These are phyloP conservation scores for Melastoma candidum DNA, from an alignment of 441 rosid genomes.

Conservation along the genomic window DNA sequence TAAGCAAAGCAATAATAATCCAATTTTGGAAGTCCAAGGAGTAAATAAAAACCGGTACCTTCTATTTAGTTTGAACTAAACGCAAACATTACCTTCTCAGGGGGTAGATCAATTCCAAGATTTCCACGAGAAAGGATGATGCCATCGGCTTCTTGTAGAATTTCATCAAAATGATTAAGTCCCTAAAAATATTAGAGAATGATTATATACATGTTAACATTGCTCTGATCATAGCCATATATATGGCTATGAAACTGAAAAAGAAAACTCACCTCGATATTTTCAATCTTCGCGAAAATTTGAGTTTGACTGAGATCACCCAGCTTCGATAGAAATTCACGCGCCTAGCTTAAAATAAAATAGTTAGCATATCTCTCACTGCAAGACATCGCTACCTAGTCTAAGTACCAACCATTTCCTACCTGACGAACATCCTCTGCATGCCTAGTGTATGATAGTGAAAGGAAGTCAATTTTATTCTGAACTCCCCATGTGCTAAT, in stretches of 20 bases:
- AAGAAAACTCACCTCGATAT: conserved; percentile 50
- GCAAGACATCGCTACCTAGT: too few relatives aligned
- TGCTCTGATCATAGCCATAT: conserved; percentile 1
- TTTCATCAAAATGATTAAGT: conserved; percentile 90
- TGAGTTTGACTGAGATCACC: conserved; percentile 91
- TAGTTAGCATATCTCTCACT: too few relatives aligned
- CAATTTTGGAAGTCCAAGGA: too few relatives aligned
- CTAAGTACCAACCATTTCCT: conserved; percentile 8
- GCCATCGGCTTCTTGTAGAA: conserved; percentile 97
- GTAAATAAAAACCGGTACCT: background rate
- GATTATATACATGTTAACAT: background rate
- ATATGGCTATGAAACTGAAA: background rate
- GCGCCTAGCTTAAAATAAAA: conserved; percentile 39
- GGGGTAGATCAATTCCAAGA: conserved; percentile 96
- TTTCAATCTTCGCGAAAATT: conserved; percentile 93
- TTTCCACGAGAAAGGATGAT: conserved; percentile 98
- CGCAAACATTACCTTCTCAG: conserved; percentile 65
- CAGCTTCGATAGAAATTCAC: conserved; percentile 63
- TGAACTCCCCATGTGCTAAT: conserved; percentile 88
- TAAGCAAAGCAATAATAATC: too few relatives aligned
- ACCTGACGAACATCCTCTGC: conserved; percentile 97
- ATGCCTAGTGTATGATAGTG: conserved; percentile 82
- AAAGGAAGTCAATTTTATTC: conserved; percentile 93
- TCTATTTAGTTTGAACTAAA: background rate
- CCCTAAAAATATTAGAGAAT: conserved; percentile 36